Percentiles rank a stretch among this genome's conserved stretches.
phyloP scores from a whole-genome alignment of 441 rosid genomes.

The Croton setiger region DNA sequence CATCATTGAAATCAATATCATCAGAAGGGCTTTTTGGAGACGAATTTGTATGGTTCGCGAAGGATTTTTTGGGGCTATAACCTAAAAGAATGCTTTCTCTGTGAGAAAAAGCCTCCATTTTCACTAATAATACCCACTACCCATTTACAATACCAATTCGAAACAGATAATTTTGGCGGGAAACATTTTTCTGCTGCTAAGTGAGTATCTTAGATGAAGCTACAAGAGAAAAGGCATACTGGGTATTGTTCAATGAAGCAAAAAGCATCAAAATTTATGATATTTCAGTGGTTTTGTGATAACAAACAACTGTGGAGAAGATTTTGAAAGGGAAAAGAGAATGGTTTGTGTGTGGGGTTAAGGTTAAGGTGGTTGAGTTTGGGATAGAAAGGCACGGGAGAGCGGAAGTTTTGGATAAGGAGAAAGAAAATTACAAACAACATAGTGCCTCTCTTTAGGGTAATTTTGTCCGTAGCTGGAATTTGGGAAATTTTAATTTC shows the following conservation, averaged over 20 bases:
- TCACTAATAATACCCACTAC: background rate
- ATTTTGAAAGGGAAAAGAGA: conserved; percentile 21
- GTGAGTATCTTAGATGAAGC: background rate
- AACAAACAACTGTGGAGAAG: conserved; percentile 17
- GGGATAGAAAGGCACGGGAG: too few species aligned
- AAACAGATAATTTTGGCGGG: conserved; percentile 33
- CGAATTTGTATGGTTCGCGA: conserved; percentile 15
- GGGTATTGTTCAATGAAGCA: conserved; percentile 19
- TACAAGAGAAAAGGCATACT: background rate
- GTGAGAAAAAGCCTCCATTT: conserved; percentile 38
- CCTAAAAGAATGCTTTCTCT: conserved; percentile 39
- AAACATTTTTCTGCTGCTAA: conserved; percentile 6
- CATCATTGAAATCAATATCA: conserved; percentile 78
- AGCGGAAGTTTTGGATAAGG: conserved; percentile 24
- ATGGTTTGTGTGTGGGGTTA: conserved; percentile 2
- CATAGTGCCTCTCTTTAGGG: background rate
- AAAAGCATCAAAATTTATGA: conserved; percentile 18
- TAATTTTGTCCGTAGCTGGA: conserved; percentile 21
- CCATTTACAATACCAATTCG: background rate
- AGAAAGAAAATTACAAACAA: conserved; percentile 20
- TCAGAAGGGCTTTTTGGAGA: conserved; percentile 27
- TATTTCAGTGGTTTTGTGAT: conserved; percentile 2
- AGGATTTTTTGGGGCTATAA: conserved; percentile 28
- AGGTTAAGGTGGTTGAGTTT: conserved; percentile 11
- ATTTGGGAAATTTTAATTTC: conserved; percentile 18